Percentiles rank a stretch among this genome's conserved stretches.
These are phyloP conservation scores for Diplotaxis tenuifolia DNA, from an alignment of 345 rosid species.

Conservation along the genomic window DNA sequence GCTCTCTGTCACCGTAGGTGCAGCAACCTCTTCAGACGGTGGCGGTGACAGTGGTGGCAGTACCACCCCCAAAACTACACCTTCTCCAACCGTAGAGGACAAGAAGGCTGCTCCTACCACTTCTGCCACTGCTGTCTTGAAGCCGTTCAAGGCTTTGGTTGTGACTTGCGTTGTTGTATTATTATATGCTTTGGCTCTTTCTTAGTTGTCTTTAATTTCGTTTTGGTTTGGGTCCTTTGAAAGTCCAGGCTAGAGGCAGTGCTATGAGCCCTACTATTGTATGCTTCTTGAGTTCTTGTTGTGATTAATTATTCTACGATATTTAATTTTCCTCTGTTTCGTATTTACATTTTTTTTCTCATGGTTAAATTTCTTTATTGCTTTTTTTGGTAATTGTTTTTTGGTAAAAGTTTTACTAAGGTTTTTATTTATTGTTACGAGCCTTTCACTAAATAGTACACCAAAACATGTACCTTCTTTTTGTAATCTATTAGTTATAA, in stretches of 20 bases:
- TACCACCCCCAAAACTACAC: slow-evolving; percentile 1
- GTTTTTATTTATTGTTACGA: background rate
- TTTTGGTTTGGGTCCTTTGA: slow-evolving; percentile 9
- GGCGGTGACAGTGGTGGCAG: background rate
- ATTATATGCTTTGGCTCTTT: slow-evolving; percentile 18
- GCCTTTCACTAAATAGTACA: background rate
- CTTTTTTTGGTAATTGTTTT: too few relatives aligned
- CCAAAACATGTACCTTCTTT: too few relatives aligned
- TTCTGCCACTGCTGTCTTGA: slow-evolving; percentile 24
- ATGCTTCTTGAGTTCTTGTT: slow-evolving; percentile 8
- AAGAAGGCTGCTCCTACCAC: slow-evolving; percentile 22
- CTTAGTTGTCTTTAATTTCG: background rate
- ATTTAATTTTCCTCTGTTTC: background rate
- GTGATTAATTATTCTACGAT: slow-evolving; percentile 10
- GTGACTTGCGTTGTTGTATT: slow-evolving; percentile 21
- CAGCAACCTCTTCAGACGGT: slow-evolving; percentile 28
- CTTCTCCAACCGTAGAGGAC: background rate
- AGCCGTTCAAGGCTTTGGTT: slow-evolving; percentile 31
- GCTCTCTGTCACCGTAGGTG: slow-evolving; percentile 54
- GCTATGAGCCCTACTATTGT: slow-evolving; percentile 22
- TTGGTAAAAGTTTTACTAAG: too few relatives aligned
- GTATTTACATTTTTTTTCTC: background rate
- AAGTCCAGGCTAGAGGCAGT: slow-evolving; percentile 41
- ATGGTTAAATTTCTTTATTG: background rate
- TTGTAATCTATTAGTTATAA: too few relatives aligned